A percentile compares a stretch with the other conserved stretches of the same genome.
phyloP scores from a whole-genome alignment of 768 basidiomycete genomes.

The Naganishia randhawae region DNA sequence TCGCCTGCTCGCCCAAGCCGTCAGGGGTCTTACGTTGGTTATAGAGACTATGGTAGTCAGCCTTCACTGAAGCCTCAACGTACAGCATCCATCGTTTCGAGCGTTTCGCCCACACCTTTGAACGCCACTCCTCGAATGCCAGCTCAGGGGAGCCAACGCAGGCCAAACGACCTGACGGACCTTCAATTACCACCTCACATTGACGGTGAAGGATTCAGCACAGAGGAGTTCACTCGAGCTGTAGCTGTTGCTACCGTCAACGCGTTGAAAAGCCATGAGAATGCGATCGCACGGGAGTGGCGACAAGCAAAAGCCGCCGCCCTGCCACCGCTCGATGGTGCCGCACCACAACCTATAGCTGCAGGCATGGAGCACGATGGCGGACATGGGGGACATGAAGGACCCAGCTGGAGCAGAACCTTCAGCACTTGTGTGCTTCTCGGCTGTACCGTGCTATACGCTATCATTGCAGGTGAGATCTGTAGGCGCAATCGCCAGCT shows the following conservation, averaged over 20 bases:
- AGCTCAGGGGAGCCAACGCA: conserved; percentile 26
- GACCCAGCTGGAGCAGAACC: conserved; percentile 88
- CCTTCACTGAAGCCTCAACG: not conserved
- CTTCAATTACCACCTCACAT: conserved; percentile 56
- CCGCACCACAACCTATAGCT: not conserved
- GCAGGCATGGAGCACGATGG: conserved; percentile 50
- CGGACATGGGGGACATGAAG: conserved; percentile 81
- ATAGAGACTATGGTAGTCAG: not conserved
- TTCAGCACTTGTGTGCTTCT: conserved; percentile 86
- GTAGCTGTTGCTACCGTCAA: conserved; percentile 92
- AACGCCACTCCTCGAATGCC: conserved; percentile 65
- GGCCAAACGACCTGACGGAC: conserved; percentile 37
- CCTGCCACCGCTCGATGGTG: conserved; percentile 7
- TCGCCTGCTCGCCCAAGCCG: not conserved
- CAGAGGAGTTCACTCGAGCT: conserved; percentile 87
- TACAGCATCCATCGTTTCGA: conserved; percentile 9
- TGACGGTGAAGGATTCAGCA: conserved; percentile 56
- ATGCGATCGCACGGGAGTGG: conserved; percentile 58
- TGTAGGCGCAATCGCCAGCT: not conserved
- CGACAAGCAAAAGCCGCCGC: conserved; percentile 27
- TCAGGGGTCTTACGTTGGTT: conserved; percentile 1
- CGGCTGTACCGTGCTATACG: conserved; percentile 85
- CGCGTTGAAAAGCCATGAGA: conserved; percentile 65
- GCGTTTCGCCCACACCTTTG: conserved; percentile 2
- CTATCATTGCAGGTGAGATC: conserved; percentile 82